phyloP scores from a whole-genome alignment of 192 early-diverging fungal genomes.

The Coemansia sp. region DNA sequence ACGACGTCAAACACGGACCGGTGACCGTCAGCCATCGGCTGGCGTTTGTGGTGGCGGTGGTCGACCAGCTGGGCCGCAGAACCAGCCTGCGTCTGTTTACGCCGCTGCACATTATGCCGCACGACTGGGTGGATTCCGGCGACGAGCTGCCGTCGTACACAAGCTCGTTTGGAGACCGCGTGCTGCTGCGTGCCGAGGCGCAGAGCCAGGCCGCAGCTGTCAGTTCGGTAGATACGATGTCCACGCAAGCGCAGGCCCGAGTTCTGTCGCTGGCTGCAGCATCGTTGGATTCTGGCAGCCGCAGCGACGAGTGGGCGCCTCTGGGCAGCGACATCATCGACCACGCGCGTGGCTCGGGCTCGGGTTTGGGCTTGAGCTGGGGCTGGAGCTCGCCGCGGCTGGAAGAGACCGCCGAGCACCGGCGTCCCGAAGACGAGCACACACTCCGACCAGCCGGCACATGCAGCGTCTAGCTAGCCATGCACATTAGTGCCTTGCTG shows the following conservation, averaged over 20 bases:
- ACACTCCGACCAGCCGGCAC: neutral
- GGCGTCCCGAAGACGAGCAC: neutral
- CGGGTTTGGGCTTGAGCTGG: neutral
- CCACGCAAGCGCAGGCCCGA: too few species aligned
- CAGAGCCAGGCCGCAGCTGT: neutral
- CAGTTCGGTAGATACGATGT: neutral
- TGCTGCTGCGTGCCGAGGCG: slow-evolving; percentile 23
- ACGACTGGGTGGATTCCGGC: slow-evolving; percentile 25
- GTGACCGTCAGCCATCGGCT: slow-evolving; percentile 51
- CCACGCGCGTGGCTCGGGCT: slow-evolving; percentile 1
- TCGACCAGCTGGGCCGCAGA: slow-evolving; percentile 41
- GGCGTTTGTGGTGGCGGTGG: slow-evolving; percentile 50
- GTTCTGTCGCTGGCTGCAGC: neutral
- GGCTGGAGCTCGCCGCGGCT: neutral
- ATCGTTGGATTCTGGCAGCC: neutral
- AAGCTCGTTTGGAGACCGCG: slow-evolving; percentile 43
- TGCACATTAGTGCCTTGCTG: neutral
- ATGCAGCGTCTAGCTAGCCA: neutral
- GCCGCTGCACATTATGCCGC: slow-evolving; percentile 51
- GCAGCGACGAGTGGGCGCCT: neutral
- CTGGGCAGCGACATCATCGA: slow-evolving; percentile 5
- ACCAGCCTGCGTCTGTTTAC: slow-evolving; percentile 51
- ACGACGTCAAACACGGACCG: slow-evolving; percentile 47
- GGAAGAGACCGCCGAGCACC: neutral
- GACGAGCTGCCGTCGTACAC: slow-evolving; percentile 43